Base-by-base conservation (phyloP, 495 filamentous ascomycete genomes). In the Neurospora sp. region DNA sequence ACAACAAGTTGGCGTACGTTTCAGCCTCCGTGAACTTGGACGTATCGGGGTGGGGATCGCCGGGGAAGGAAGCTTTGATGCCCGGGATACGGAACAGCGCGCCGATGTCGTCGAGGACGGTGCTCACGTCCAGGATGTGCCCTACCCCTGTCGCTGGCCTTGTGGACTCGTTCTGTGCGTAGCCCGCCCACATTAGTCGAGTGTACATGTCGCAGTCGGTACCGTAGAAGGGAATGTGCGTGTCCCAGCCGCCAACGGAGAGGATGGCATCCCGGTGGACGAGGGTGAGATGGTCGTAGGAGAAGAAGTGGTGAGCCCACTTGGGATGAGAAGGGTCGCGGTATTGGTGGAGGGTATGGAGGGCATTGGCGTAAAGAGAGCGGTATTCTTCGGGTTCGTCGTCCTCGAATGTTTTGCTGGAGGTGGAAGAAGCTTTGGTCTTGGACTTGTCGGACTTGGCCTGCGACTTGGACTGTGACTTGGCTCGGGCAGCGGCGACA, bases 231-330 rank as follows among this genome's bases (percentile, higher is more conserved):
- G 89, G 89, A 48, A 91, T 89, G 39, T 87, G 80, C 0, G 86
- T 86, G 74, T 91, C 89, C 89, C 89, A 91, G 13, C 81, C 88
- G 19, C 89, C 89, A 45, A 87, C 80, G 13, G 83, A 81, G 66
- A 86, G 80, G 69, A 85, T 85, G 0, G 86, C 84, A 70, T 83
- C 78, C 59, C 84, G 84, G 73, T 88, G 86, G 45, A 90, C 85
- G 2, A 90, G 81, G 1, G 88, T 84, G 15, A 91, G 84, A 37
- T 84, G 83, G 78, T 90, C 88, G 79, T 89, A 90, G 9, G 80
- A 79, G 79, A 87, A 88, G 78, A 90, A 88, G 69, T 84, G 83
- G 69, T 86, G 79, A 3, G 82, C 88, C 87, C 88, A 89, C 11
- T 78, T 77, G n/a, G 77, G 79, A 34, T 78, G 74, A 19, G 73